A percentile compares a stretch with the other conserved stretches of the same genome.
These are phyloP conservation scores for Fagopyrum esculentum DNA, from an alignment of 148 eudicot species.

Conservation along the genomic window DNA sequence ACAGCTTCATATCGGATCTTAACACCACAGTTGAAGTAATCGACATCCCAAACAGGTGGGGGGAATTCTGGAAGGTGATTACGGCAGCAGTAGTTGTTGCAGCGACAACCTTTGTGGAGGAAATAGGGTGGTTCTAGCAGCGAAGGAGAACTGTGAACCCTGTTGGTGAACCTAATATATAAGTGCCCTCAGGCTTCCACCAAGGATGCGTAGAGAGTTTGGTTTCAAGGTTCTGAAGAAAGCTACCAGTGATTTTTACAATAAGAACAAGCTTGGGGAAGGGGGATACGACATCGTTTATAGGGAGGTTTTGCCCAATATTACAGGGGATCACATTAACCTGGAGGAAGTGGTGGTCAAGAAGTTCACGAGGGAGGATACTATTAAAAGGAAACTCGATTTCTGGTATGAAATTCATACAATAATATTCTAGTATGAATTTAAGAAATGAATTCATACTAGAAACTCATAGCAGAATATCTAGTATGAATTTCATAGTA, in stretches of 20 bases:
- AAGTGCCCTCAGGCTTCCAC: slow-evolving; percentile 52
- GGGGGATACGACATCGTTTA: slow-evolving; percentile 78
- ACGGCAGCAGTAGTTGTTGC: slow-evolving; percentile 7
- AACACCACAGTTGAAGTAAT: slow-evolving; percentile 50
- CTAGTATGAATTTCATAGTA: no score
- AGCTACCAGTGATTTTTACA: slow-evolving; percentile 62
- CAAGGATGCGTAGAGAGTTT: slow-evolving; percentile 69
- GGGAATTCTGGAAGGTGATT: background rate
- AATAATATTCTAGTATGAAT: no score
- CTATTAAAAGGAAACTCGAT: slow-evolving; percentile 60
- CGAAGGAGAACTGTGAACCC: slow-evolving; percentile 16
- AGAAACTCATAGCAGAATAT: no score
- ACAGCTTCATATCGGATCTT: no score
- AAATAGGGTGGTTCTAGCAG: background rate
- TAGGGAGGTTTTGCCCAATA: slow-evolving; percentile 28
- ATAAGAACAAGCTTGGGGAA: slow-evolving; percentile 56
- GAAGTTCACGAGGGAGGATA: slow-evolving; percentile 60
- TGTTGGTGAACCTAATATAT: slow-evolving; percentile 30
- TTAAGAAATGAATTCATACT: no score
- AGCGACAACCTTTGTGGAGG: slow-evolving; percentile 14
- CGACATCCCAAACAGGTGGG: background rate
- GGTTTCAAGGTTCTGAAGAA: slow-evolving; percentile 48
- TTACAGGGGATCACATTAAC: no score
- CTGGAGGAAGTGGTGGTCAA: slow-evolving; percentile 78
- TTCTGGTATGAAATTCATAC: slow-evolving; percentile 14